Conservation (phyloP, 192 early-diverging fungal species). For the Kickxella alabastrina region DNA sequence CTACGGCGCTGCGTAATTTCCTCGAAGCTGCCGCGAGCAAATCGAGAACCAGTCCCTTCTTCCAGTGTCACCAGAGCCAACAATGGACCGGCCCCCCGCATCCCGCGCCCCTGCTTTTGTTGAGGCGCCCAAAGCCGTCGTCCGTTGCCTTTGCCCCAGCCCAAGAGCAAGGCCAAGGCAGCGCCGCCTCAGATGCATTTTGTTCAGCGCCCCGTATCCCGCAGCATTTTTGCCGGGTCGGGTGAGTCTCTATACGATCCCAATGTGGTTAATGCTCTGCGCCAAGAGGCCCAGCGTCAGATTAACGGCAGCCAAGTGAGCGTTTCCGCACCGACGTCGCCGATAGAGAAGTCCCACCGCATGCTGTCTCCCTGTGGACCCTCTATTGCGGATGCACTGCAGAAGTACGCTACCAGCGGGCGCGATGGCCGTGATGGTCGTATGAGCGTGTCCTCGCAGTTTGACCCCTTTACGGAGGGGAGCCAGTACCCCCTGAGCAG, state of each 20-base stretch:
- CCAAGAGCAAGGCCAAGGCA: constrained; percentile 13
- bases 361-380: constrained; percentile 49
- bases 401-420: constrained; percentile 17
- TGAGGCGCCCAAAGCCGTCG: not conserved
- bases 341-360: constrained; percentile 5
- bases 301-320: constrained; percentile 45
- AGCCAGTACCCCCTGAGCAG: constrained; percentile 36
- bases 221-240: constrained; percentile 46
- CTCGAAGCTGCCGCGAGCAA: constrained; percentile 52
- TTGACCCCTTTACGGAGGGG: constrained; percentile 42
- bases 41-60: constrained; percentile 40
- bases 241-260: constrained; percentile 44
- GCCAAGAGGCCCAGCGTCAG: constrained; percentile 49
- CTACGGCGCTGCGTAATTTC: constrained; percentile 47
- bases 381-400: constrained; percentile 44
- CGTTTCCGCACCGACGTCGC: constrained; percentile 11
- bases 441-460: constrained; percentile 42
- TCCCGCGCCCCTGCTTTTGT: not conserved
- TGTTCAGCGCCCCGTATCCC: constrained; percentile 14
- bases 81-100: not conserved
- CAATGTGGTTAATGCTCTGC: constrained; percentile 46
- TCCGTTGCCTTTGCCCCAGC: constrained; percentile 8
- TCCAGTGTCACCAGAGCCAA: constrained; percentile 17
- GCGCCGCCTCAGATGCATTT: constrained; percentile 1
- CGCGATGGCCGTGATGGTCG: constrained; percentile 25